Base-by-base conservation (phyloP, 805 yeast genomes). In the Pichia rugopelliculosa region DNA sequence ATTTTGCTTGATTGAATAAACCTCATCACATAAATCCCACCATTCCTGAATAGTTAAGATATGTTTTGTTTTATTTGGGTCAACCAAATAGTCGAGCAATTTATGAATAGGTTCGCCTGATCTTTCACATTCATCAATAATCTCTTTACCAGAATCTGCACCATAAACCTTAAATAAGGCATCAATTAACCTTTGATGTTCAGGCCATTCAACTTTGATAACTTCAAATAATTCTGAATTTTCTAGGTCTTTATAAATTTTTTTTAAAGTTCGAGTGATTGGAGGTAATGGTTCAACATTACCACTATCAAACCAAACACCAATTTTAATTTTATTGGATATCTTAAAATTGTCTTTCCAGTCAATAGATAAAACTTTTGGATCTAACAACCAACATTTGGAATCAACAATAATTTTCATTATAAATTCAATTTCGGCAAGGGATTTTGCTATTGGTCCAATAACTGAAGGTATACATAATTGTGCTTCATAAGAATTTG, bases 401-500 rank as follows among this genome's bases (percentile, higher is more conserved):
- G 34, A 15, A 30, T 6, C 34, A 30, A 30, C 34, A 30, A 30
- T n/a, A 30, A 30, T n/a, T n/a, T 72, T 69, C 72, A 76, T 72
- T 61, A 76, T 69, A 34, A 71, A 68, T 18, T 74, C 74, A 46
- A 79, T 60, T 59, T 77, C 82, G 13, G 70, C 76, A 39, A 78
- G 63, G 3, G 72, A 60, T 48, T 72, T 66, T 9, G 78, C 70
- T 15, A 79, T 53, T 15, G 84, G 83, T 1, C 84, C 85, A 45
- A 70, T 68, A 15, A 77, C 80, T 6, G 79, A 76, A n/a, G 73
- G 70, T 25, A 79, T 76, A 37, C 75, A 66, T 56, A 76, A 80
- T 60, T 77, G 81, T 27, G 77, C 80, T 8, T 70, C 70, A 43
- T 54, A 63, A 3, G 73, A 65, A 39, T 65, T 69, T n/a, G 62